Base-by-base conservation (phyloP, 2,329 filamentous ascomycete species). In the Colletotrichum paranaense region DNA sequence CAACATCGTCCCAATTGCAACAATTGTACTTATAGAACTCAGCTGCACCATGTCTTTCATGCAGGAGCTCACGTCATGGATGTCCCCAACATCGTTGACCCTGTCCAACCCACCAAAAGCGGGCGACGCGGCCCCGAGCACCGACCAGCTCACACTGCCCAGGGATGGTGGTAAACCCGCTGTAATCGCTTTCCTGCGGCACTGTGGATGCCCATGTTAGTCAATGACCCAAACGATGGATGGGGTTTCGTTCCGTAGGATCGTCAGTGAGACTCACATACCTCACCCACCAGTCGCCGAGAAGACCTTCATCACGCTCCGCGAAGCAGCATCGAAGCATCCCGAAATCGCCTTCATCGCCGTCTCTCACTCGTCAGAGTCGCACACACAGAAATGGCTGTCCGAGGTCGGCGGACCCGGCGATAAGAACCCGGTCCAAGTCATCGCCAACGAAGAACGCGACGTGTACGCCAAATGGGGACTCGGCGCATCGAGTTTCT, bases 181-280 rank as follows among this genome's bases (percentile, higher is more conserved):
- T 0, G 79, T 95, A 1, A 82, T 95, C 24, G 87, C 90, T 19
- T 95, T 95, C 78, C 85, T 95, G 6, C 86, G 93, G 42, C 92
- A 94, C 80, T 94, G 92, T 79, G 93, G 92, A 42, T 94, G 92
- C 83, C 92, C 92, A 12, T 94, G 92, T 93, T 87, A 79, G 87
- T 81, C 11, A 46, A 32, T 35, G n/a, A 5, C 49, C n/a, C 26
- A 16, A 8, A 38, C 3, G 14, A 14, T 22, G 7, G 19, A 19
- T 3, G 3, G 19, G 6, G 2, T 3, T 19, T n/a, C 6, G 7
- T n/a, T n/a, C 2, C 16, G 2, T 59, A 19, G 38, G 16, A 42
- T 19, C 38, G 16, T 19, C 38, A n/a, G 14, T 3, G 5, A 26
- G 1, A 6, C 46, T 30, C 19, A 56, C 28, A 59, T 32, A 4